Conservation (phyloP, 495 filamentous ascomycete species). For the Penicillium ochrochloron region DNA sequence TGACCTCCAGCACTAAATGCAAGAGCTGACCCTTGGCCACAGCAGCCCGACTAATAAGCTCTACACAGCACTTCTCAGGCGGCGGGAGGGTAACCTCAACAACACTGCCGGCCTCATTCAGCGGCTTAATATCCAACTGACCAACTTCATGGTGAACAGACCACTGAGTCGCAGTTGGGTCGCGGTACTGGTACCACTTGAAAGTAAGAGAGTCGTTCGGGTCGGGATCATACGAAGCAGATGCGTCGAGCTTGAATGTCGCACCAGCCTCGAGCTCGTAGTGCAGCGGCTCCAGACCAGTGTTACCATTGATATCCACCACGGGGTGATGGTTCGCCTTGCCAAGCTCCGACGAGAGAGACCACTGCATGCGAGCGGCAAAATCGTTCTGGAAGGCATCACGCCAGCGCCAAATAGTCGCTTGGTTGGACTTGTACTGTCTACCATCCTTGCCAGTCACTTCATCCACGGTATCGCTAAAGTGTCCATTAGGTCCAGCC, state of each 20-base stretch:
- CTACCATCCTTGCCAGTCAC: conserved; percentile 44
- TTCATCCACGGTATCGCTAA: conserved; percentile 46
- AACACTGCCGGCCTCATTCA: conserved; percentile 29
- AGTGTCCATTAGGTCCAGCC: conserved; percentile 34
- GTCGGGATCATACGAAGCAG: conserved; percentile 49
- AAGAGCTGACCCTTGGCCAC: conserved; percentile 28
- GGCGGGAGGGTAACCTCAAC: conserved; percentile 41
- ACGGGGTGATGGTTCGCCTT: conserved; percentile 50
- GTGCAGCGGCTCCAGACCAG: conserved; percentile 34
- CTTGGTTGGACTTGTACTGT: conserved; percentile 45
- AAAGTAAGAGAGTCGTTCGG: conserved; percentile 40
- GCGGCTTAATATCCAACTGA: conserved; percentile 32
- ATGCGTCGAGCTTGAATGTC: conserved; percentile 46
- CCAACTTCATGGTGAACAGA: conserved; percentile 42
- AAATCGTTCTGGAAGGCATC: conserved; percentile 55
- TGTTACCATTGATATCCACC: conserved; percentile 43
- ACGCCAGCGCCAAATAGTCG: conserved; percentile 57
- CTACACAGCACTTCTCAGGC: conserved; percentile 39
- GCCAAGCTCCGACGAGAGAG: conserved; percentile 32
- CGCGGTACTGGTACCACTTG: conserved; percentile 54
- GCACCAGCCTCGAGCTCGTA: conserved; percentile 40
- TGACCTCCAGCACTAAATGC: conserved; percentile 50
- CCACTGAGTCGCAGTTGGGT: conserved; percentile 49
- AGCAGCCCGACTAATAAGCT: conserved; percentile 36
- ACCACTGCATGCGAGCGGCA: conserved; percentile 56